Conservation (phyloP, 139 green algal genomes). For the Chlorella sp. region DNA sequence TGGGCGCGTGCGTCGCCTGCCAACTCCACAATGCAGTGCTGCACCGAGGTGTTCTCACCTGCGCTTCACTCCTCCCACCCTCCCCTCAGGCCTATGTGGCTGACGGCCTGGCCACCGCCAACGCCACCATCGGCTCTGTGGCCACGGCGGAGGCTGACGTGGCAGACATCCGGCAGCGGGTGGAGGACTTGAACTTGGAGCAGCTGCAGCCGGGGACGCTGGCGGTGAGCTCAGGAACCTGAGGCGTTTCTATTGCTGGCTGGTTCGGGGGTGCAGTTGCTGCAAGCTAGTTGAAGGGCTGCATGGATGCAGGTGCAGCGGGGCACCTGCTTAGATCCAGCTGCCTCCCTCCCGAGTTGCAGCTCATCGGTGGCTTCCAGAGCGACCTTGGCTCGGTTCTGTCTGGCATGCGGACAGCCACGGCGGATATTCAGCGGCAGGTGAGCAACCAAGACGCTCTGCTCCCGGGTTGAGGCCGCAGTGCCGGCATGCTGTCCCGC, state of each 20-base stretch:
- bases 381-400: background rate
- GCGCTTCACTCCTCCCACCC: background rate
- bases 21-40: background rate
- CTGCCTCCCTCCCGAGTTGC: background rate
- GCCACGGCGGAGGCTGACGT: background rate
- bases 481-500: too few species aligned
- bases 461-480: too few species aligned
- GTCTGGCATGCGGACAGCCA: background rate
- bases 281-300: too few species aligned
- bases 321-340: too few species aligned
- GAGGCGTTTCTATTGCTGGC: too few species aligned
- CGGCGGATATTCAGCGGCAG: background rate
- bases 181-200: slow-evolving; percentile 1
- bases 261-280: too few species aligned
- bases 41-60: background rate
- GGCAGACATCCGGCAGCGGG: background rate
- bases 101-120: background rate
- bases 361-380: background rate
- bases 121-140: background rate
- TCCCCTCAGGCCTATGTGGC: slow-evolving; percentile 10
- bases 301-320: too few species aligned
- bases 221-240: too few species aligned
- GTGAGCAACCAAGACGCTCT: too few species aligned
- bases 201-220: slow-evolving; percentile 2
- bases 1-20: background rate